Evolutionary conservation across 1,284 basidiomycete genomes (phyloP).

Genomic region (Tilletiaria anomala): DNA sequence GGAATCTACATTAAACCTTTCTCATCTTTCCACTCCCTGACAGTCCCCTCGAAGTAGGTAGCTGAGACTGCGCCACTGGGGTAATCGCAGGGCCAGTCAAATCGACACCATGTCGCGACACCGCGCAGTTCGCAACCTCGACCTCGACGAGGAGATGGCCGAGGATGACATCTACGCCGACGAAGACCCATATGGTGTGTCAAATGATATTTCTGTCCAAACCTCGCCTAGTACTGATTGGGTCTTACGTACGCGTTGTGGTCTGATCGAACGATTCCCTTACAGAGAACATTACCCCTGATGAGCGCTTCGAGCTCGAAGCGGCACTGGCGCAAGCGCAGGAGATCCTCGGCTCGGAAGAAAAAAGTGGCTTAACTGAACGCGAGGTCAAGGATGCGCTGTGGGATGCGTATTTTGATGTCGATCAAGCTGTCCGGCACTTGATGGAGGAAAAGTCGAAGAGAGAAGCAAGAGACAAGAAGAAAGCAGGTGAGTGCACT

Average conservation of each 20-base stretch:
- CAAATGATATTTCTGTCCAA: background rate
- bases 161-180: constrained; percentile 53
- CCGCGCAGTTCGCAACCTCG: constrained; percentile 73
- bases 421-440: constrained; percentile 60
- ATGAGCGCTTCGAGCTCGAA: constrained; percentile 23
- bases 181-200: constrained; percentile 23
- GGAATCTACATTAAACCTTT: no score
- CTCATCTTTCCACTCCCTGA: no score
- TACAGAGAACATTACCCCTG: constrained; percentile 22
- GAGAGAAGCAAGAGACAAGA: constrained; percentile 17
- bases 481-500: constrained; percentile 21
- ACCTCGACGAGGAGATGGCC: constrained; percentile 57
- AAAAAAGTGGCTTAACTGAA: constrained; percentile 23
- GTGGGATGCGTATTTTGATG: constrained; percentile 81
- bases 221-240: background rate
- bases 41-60: no score
- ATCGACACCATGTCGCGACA: constrained; percentile 47
- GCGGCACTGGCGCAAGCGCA: constrained; percentile 16
- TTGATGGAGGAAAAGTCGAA: constrained; percentile 41
- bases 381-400: constrained; percentile 57
- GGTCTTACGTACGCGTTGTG: background rate
- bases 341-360: constrained; percentile 21
- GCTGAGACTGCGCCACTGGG: no score
- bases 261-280: background rate
- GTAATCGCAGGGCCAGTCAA: no score